Evolutionary conservation across 164 flowering plant genomes (phyloP).

Genomic region (Annona cherimola): DNA sequence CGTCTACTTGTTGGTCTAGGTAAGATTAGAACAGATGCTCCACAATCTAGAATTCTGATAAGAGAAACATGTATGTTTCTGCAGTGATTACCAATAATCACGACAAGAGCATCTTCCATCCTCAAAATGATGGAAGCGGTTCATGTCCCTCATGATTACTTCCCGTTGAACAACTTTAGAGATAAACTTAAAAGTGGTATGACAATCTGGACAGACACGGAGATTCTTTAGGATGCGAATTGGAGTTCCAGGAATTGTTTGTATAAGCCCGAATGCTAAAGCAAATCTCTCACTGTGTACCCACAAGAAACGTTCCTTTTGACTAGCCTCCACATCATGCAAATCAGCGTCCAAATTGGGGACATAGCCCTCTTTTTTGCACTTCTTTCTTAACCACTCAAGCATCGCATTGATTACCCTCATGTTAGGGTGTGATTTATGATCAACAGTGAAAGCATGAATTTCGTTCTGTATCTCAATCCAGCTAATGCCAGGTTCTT

Average conservation of each 20-base stretch:
- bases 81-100: slow-evolving; percentile 70
- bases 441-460: slow-evolving; percentile 73
- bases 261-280: slow-evolving; percentile 62
- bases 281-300: slow-evolving; percentile 89
- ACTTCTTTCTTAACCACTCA: slow-evolving; percentile 62
- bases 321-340: slow-evolving; percentile 72
- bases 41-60: no score
- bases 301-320: slow-evolving; percentile 68
- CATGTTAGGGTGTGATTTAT: slow-evolving; percentile 61
- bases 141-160: slow-evolving; percentile 74
- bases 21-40: no score
- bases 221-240: slow-evolving; percentile 83
- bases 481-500: slow-evolving; percentile 94
- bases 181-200: slow-evolving; percentile 55
- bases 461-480: slow-evolving; percentile 58
- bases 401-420: slow-evolving; percentile 62
- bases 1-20: no score
- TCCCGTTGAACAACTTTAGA: slow-evolving; percentile 60
- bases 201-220: slow-evolving; percentile 77
- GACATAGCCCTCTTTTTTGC: slow-evolving; percentile 50
- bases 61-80: no score
- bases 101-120: slow-evolving; percentile 81
- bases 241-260: slow-evolving; percentile 45
- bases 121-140: slow-evolving; percentile 88
- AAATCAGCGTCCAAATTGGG: slow-evolving; percentile 52